Percentiles rank a stretch among this genome's conserved stretches.
Conservation (phyloP, 306 rosid genomes). For the Myrica gale region DNA sequence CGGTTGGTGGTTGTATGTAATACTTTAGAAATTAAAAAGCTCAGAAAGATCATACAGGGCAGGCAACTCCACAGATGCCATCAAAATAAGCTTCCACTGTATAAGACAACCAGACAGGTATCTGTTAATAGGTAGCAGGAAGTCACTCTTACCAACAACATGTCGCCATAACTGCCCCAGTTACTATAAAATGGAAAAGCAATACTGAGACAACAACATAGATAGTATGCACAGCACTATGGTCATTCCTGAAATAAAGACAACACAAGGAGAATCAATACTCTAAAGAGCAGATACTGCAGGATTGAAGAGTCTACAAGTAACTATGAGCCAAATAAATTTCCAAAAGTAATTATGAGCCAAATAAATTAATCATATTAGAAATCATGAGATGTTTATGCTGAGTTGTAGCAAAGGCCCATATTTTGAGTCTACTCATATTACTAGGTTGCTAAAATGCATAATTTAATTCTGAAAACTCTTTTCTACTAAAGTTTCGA, state of each 20-base stretch:
- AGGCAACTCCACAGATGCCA: neutral
- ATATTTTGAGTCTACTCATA: neutral
- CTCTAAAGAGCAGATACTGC: neutral
- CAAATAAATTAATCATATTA: neutral
- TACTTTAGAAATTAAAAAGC: slow-evolving; percentile 1
- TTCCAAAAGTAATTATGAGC: neutral
- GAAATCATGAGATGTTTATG: neutral
- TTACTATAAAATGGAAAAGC: slow-evolving; percentile 76
- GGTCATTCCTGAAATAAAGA: slow-evolving; percentile 79
- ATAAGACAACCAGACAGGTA: slow-evolving; percentile 4
- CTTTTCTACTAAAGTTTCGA: neutral
- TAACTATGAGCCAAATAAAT: neutral
- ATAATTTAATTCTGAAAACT: neutral
- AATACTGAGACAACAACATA: slow-evolving; percentile 82
- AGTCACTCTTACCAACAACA: slow-evolving; percentile 74
- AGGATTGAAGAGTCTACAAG: neutral
- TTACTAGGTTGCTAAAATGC: neutral
- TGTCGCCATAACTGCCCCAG: slow-evolving; percentile 82
- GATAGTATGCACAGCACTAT: slow-evolving; percentile 81
- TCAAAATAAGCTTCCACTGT: slow-evolving; percentile 9
- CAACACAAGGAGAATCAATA: slow-evolving; percentile 16
- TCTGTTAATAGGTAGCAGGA: slow-evolving; percentile 15
- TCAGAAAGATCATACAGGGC: neutral
- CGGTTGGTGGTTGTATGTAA: neutral
- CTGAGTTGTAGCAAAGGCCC: neutral